Conservation (phyloP, 2,329 filamentous ascomycete species). For the Colletotrichum musae region DNA sequence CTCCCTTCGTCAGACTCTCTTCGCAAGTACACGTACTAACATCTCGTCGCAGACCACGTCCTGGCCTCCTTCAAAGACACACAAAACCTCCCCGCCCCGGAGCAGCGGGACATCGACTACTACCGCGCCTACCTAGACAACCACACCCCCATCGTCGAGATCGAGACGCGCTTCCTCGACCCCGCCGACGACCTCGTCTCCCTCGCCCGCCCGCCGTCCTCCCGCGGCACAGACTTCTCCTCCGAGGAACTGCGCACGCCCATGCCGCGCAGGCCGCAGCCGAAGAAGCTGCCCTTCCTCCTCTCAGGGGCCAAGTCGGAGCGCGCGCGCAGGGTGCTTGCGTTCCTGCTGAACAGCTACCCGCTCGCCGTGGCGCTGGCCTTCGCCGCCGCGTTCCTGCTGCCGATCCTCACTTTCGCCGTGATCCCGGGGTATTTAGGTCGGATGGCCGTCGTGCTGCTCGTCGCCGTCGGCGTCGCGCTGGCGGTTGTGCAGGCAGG, state of each 20-base stretch:
- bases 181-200: constrained; percentile 68
- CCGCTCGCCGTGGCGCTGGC: constrained; percentile 56
- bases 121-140: constrained; percentile 69
- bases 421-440: constrained; percentile 70
- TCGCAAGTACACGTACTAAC: constrained; percentile 22
- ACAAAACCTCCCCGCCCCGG: constrained; percentile 64
- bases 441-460: constrained; percentile 69
- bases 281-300: neutral
- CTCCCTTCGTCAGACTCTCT: constrained; percentile 9
- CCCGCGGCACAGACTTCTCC: neutral
- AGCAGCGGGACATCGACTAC: constrained; percentile 63
- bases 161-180: constrained; percentile 74
- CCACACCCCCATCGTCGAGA: constrained; percentile 68
- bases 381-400: constrained; percentile 65
- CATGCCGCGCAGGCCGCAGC: constrained; percentile 31
- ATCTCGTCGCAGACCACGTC: constrained; percentile 63
- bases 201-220: constrained; percentile 43
- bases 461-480: constrained; percentile 64
- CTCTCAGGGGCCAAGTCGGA: constrained; percentile 27
- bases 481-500: constrained; percentile 49
- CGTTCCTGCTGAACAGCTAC: constrained; percentile 19
- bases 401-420: constrained; percentile 71
- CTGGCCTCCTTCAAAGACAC: constrained; percentile 70
- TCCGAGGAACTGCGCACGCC: constrained; percentile 38
- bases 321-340: neutral